Conservation (phyloP, 768 basidiomycete genomes). For the Phallus indusiatus region DNA sequence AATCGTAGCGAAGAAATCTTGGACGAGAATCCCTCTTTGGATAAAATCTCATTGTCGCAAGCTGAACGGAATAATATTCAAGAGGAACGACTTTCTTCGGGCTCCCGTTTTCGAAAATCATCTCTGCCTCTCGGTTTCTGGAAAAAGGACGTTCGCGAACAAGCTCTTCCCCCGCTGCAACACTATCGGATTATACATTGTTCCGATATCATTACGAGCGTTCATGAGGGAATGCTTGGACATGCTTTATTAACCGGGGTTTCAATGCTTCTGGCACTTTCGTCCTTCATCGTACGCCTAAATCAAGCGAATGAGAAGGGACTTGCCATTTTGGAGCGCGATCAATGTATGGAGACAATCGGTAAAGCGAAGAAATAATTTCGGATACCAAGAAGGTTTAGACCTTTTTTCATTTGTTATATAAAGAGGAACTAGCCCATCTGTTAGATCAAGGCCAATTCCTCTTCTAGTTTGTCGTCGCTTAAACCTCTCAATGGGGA, state of each 20-base stretch:
- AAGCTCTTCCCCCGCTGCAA: conserved; percentile 37
- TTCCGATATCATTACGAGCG: conserved; percentile 51
- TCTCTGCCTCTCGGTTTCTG: conserved; percentile 11
- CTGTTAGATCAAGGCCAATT: conserved; percentile 3
- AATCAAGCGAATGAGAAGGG: conserved; percentile 35
- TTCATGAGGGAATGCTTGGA: conserved; percentile 66
- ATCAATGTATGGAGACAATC: conserved; percentile 55
- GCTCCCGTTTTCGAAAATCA: conserved; percentile 6
- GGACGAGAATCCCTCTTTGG: conserved; percentile 19
- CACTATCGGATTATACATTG: conserved; percentile 69
- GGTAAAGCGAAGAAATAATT: conserved; percentile 51
- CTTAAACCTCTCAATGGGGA: not conserved
- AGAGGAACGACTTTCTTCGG: conserved; percentile 25
- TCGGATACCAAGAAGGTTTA: conserved; percentile 48
- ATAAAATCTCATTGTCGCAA: conserved; percentile 14
- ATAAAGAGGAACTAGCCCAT: not conserved
- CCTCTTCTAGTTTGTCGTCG: not conserved
- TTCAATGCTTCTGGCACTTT: conserved; percentile 79
- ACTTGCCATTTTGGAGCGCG: conserved; percentile 49
- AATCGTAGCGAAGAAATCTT: conserved; percentile 13
- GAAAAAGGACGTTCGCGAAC: conserved; percentile 7
- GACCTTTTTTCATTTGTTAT: not conserved
- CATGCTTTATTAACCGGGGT: conserved; percentile 67
- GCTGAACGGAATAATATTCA: not conserved
- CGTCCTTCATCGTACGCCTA: conserved; percentile 35